A percentile compares a stretch with the other conserved stretches of the same genome.
These are phyloP conservation scores for Dianthus caryophyllus DNA, from an alignment of 148 eudicot species.

Conservation along the genomic window DNA sequence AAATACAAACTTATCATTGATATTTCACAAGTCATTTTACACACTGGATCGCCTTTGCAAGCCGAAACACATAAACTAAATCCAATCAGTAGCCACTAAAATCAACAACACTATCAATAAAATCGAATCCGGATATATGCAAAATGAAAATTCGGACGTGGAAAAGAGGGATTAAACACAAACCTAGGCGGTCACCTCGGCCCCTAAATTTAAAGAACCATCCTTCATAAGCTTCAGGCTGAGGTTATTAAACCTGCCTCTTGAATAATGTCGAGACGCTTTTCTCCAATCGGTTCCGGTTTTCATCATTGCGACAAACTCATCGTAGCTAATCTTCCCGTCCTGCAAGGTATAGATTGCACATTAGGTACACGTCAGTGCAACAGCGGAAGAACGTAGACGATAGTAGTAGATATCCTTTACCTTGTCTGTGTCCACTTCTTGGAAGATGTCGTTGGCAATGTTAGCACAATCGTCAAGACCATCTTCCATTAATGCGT, in stretches of 20 bases:
- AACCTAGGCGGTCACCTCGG: constrained; percentile 35
- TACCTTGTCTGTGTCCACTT: constrained; percentile 95
- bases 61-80: constrained; percentile 23
- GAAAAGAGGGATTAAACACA: constrained; percentile 23
- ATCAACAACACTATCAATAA: constrained; percentile 21
- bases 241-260: constrained; percentile 87
- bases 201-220: constrained; percentile 69
- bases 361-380: neutral
- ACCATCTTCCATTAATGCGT: constrained; percentile 85
- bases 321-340: constrained; percentile 83
- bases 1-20: constrained; percentile 19
- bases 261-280: constrained; percentile 90
- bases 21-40: constrained; percentile 27
- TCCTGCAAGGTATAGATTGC: constrained; percentile 41
- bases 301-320: constrained; percentile 92
- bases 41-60: constrained; percentile 19
- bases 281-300: constrained; percentile 96
- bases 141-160: constrained; percentile 28
- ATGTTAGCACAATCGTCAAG: constrained; percentile 56
- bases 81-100: constrained; percentile 26
- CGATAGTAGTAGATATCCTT: neutral
- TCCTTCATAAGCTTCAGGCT: constrained; percentile 87
- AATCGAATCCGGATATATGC: constrained; percentile 36
- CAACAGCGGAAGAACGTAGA: neutral
- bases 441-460: constrained; percentile 83